phyloP scores from a whole-genome alignment of 2,329 filamentous ascomycete species.

The Sclerotinia spermophila region DNA sequence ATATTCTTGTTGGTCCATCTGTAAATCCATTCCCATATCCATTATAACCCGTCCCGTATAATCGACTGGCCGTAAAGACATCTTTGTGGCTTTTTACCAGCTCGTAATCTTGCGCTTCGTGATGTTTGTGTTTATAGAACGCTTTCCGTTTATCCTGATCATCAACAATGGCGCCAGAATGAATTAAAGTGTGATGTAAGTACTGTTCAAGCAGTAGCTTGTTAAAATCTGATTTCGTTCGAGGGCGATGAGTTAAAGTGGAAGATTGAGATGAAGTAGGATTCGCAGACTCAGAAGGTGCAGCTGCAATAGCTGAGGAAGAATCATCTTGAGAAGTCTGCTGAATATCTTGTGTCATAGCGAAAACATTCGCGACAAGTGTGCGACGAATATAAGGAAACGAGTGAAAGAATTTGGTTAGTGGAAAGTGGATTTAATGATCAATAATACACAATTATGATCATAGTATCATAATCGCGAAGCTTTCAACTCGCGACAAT shows the following conservation, averaged over 20 bases:
- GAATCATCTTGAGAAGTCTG: slow-evolving; percentile 26
- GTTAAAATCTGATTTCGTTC: slow-evolving; percentile 37
- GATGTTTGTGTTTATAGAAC: slow-evolving; percentile 59
- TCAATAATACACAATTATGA: neutral
- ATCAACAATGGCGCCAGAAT: slow-evolving; percentile 51
- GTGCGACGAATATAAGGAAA: neutral
- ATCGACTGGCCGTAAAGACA: slow-evolving; percentile 53
- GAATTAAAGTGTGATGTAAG: slow-evolving; percentile 59
- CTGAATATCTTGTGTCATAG: slow-evolving; percentile 36
- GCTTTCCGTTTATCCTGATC: slow-evolving; percentile 49
- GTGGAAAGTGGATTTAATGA: neutral
- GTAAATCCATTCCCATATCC: slow-evolving; percentile 88
- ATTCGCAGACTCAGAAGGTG: slow-evolving; percentile 25
- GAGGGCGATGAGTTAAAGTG: slow-evolving; percentile 31
- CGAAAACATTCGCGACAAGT: slow-evolving; percentile 34
- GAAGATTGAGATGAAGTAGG: slow-evolving; percentile 25
- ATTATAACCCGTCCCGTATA: slow-evolving; percentile 74
- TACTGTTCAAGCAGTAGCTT: slow-evolving; percentile 60
- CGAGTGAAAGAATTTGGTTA: neutral
- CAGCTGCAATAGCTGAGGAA: slow-evolving; percentile 7
- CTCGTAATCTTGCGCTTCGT: slow-evolving; percentile 68
- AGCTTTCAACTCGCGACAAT: neutral
- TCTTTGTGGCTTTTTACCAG: slow-evolving; percentile 54
- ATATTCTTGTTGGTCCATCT: slow-evolving; percentile 56
- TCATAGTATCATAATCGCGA: slow-evolving; percentile 7